Conservation (phyloP, 2,329 filamentous ascomycete genomes). For the Stachybotrys echinatus region DNA sequence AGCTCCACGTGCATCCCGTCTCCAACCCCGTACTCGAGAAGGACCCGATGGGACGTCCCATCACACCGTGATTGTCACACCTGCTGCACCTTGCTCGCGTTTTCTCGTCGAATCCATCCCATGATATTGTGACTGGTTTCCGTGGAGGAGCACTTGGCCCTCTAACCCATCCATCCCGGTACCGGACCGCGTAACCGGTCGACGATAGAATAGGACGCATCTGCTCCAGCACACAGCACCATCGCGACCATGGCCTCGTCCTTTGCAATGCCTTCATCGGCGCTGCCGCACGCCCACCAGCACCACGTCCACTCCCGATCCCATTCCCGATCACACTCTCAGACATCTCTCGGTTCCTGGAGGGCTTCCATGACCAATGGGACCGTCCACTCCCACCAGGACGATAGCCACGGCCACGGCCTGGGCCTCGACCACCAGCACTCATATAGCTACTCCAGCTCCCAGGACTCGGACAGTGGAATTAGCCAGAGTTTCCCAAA, state of each 20-base stretch:
- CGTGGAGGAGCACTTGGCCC: not conserved
- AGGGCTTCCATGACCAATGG: conserved; percentile 27
- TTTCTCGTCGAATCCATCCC: not conserved
- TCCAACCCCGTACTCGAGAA: not conserved
- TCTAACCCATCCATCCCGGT: not conserved
- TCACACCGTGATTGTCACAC: not conserved
- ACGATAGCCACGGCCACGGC: conserved; percentile 12
- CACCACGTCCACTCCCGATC: conserved; percentile 35
- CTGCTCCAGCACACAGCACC: not conserved
- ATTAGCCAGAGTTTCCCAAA: not conserved
- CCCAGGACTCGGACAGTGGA: not conserved
- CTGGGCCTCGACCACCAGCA: conserved; percentile 13
- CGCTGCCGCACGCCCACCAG: conserved; percentile 42
- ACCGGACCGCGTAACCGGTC: not conserved
- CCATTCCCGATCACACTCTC: conserved; percentile 28
- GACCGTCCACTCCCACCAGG: conserved; percentile 12
- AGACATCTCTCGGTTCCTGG: conserved; percentile 33
- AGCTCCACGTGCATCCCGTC: not conserved
- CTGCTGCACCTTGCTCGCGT: not conserved
- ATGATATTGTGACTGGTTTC: not conserved
- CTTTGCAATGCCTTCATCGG: conserved; percentile 47
- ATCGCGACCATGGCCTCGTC: conserved; percentile 40
- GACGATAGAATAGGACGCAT: not conserved
- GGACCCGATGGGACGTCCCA: not conserved
- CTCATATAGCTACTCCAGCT: conserved; percentile 12